Conservation (phyloP, 441 rosid genomes). For the Erodium texanum region DNA sequence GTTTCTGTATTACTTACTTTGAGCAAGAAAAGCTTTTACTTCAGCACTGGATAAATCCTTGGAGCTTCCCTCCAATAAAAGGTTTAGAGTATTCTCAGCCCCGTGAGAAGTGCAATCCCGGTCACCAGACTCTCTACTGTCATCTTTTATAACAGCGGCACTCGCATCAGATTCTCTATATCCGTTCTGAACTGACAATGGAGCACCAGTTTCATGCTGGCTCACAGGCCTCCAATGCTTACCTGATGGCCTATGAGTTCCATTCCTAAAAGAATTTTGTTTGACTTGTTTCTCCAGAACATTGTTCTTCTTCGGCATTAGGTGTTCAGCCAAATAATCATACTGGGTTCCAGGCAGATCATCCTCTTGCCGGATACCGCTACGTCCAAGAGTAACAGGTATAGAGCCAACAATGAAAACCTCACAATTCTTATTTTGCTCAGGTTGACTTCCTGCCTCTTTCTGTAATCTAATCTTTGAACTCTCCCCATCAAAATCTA, state of each 20-base stretch:
- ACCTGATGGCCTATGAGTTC: constrained; percentile 32
- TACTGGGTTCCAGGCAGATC: not conserved
- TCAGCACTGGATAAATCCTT: constrained; percentile 38
- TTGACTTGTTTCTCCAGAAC: constrained; percentile 30
- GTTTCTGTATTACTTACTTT: constrained; percentile 35
- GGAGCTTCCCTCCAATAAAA: constrained; percentile 13
- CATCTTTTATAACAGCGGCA: constrained; percentile 18
- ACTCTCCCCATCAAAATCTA: constrained; percentile 30
- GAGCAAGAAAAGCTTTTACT: constrained; percentile 69
- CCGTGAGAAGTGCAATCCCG: too few species aligned
- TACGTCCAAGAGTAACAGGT: constrained; percentile 45
- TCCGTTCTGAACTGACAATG: constrained; percentile 24
- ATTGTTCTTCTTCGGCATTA: constrained; percentile 32
- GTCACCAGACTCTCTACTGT: not conserved
- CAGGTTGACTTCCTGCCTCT: constrained; percentile 36
- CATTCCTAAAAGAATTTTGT: constrained; percentile 23
- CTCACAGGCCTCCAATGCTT: constrained; percentile 74
- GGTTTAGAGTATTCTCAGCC: too few species aligned
- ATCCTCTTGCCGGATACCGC: constrained; percentile 27
- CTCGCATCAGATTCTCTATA: constrained; percentile 28
- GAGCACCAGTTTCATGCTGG: constrained; percentile 39
- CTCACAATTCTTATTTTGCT: constrained; percentile 39
- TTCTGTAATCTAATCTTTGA: constrained; percentile 31
- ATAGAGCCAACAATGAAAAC: constrained; percentile 72
- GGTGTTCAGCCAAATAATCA: constrained; percentile 30